Evolutionary conservation across 1,284 basidiomycete species (phyloP).

Genomic region (Tilletia horrida): DNA sequence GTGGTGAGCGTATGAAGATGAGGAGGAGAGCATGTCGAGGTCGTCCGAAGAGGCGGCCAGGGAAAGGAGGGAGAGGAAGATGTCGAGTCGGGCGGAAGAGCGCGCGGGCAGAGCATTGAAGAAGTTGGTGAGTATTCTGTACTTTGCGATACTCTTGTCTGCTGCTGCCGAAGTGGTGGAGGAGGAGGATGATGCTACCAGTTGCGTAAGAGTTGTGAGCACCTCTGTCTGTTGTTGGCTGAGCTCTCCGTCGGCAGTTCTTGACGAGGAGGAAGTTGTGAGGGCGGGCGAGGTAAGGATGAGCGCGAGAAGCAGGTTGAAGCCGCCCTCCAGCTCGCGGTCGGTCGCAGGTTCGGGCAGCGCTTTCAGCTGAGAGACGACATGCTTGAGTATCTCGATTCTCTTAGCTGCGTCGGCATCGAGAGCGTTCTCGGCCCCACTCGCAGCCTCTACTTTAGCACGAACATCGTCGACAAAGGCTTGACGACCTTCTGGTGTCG

Average conservation of each 20-base stretch:
- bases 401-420: conserved; percentile 30
- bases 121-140: conserved; percentile 45
- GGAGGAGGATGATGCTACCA: conserved; percentile 28
- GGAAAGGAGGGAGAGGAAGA: conserved; percentile 42
- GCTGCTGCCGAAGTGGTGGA: conserved; percentile 11
- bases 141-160: conserved; percentile 37
- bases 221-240: conserved; percentile 19
- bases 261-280: conserved; percentile 16
- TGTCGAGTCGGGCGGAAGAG: conserved; percentile 37
- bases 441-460: conserved; percentile 34
- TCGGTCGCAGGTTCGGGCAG: conserved; percentile 44
- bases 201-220: conserved; percentile 14
- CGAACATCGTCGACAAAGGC: conserved; percentile 41
- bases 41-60: conserved; percentile 49
- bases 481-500: conserved; percentile 32
- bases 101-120: conserved; percentile 46
- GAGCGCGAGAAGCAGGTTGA: conserved; percentile 46
- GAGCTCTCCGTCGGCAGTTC: conserved; percentile 25
- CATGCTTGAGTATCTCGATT: conserved; percentile 29
- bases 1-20: conserved; percentile 9
- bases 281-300: conserved; percentile 24
- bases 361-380: conserved; percentile 35
- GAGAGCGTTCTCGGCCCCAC: conserved; percentile 20
- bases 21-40: conserved; percentile 43
- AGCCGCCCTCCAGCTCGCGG: conserved; percentile 50